Percentiles rank a stretch among this genome's conserved stretches.
Conservation (phyloP, 208 protist genomes). For the Acanthamoeba lenticulata region DNA sequence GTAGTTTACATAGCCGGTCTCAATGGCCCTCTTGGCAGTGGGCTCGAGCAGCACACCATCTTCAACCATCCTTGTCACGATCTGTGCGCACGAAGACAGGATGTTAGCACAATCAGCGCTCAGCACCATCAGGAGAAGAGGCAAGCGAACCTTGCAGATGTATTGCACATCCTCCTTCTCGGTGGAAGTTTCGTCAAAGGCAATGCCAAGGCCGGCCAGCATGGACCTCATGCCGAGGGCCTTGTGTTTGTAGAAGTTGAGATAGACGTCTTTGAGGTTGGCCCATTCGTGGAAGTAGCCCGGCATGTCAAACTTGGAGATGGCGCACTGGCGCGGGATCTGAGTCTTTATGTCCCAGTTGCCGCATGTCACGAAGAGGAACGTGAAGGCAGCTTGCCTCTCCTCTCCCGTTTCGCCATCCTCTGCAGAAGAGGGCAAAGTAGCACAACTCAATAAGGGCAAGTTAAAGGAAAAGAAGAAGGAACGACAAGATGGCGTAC, state of each 20-base stretch:
- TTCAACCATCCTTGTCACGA: neutral
- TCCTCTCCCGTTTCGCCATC: constrained; percentile 8
- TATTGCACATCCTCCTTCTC: neutral
- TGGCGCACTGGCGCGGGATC: constrained; percentile 34
- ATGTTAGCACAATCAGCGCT: too few species aligned
- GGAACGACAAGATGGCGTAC: neutral
- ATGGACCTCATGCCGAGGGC: constrained; percentile 21
- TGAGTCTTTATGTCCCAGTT: constrained; percentile 44
- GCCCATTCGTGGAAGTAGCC: constrained; percentile 36
- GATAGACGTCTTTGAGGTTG: constrained; percentile 38
- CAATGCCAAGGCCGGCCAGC: neutral
- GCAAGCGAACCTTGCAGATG: neutral
- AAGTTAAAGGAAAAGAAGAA: too few species aligned
- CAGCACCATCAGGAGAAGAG: too few species aligned
- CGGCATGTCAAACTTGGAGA: constrained; percentile 35
- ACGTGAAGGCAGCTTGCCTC: neutral
- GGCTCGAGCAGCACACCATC: neutral
- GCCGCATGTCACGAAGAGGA: constrained; percentile 18
- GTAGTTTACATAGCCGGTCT: neutral
- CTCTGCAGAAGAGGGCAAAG: neutral
- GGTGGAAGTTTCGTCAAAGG: neutral
- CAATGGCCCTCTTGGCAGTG: neutral
- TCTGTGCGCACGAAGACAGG: too few species aligned
- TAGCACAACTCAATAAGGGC: too few species aligned
- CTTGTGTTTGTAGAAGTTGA: constrained; percentile 49